phyloP scores from a whole-genome alignment of 2,329 filamentous ascomycete genomes.

The Parasarocladium wereldwijsianum region DNA sequence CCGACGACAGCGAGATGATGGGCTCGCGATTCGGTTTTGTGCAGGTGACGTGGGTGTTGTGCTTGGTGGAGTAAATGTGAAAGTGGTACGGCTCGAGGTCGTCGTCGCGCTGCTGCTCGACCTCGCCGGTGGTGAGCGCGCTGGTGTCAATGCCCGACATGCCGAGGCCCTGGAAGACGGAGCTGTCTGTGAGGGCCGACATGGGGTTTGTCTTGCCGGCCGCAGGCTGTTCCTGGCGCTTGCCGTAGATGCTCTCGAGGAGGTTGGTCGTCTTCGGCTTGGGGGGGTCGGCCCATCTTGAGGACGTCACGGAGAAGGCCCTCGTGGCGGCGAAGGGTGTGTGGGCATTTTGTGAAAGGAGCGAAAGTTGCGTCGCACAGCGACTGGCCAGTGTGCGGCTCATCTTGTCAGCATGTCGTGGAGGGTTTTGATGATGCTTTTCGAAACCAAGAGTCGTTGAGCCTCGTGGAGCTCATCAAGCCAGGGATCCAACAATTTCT shows the following conservation, averaged over 20 bases:
- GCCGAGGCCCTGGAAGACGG: conserved; percentile 22
- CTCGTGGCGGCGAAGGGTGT: conserved; percentile 13
- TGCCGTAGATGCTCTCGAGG: conserved; percentile 20
- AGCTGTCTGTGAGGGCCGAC: conserved; percentile 20
- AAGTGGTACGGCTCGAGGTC: conserved; percentile 61
- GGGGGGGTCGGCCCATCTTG: conserved; percentile 9
- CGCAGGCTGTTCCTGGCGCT: conserved; percentile 7
- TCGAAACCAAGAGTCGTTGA: not conserved
- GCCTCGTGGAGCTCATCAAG: conserved; percentile 6
- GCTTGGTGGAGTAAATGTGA: conserved; percentile 74
- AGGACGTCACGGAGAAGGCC: conserved; percentile 24
- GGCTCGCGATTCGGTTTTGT: conserved; percentile 68
- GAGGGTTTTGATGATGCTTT: conserved; percentile 1
- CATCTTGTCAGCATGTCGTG: conserved; percentile 19
- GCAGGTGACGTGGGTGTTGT: conserved; percentile 91
- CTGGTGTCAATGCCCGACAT: conserved; percentile 19
- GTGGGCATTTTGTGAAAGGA: conserved; percentile 11
- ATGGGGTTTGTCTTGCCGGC: conserved; percentile 14
- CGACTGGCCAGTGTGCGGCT: conserved; percentile 26
- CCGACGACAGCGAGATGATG: conserved; percentile 66
- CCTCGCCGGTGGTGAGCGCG: conserved; percentile 12
- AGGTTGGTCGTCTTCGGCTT: conserved; percentile 15
- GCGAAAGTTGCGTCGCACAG: conserved; percentile 24
- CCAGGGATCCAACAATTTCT: conserved; percentile 16
- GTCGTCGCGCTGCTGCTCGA: conserved; percentile 15